phyloP scores from a whole-genome alignment of 768 basidiomycete species.

The Leccinum truebloodii region DNA sequence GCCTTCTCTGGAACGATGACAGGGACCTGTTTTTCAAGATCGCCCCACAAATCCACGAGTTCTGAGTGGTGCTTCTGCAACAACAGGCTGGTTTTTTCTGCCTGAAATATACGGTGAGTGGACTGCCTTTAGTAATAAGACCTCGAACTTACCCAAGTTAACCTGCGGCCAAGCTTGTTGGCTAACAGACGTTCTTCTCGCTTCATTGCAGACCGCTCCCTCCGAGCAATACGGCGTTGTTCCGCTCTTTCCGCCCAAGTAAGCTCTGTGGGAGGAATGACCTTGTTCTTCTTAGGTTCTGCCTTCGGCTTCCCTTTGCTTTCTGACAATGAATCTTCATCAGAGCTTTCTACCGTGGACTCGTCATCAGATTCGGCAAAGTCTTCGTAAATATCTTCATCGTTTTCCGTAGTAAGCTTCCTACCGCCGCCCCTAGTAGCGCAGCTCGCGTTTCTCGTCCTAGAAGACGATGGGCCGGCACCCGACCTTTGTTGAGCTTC shows the following conservation, averaged over 20 bases:
- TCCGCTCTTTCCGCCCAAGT: constrained; percentile 12
- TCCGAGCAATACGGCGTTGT: constrained; percentile 19
- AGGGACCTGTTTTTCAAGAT: constrained; percentile 64
- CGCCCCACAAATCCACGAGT: constrained; percentile 83
- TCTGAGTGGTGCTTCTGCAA: constrained; percentile 76
- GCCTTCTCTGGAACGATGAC: constrained; percentile 67
- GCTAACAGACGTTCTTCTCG: constrained; percentile 52
- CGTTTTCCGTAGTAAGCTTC: constrained; percentile 6
- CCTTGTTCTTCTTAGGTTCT: constrained; percentile 23
- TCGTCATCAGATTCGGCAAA: constrained; percentile 5
- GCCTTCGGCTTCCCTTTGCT: constrained; percentile 35
- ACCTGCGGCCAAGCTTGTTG: constrained; percentile 64
- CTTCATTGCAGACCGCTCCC: constrained; percentile 35
- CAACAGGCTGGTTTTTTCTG: constrained; percentile 67
- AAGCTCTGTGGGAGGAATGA: constrained; percentile 2
- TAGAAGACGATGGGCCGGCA: constrained; percentile 36
- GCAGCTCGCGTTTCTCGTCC: constrained; percentile 41
- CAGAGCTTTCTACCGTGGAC: constrained; percentile 13
- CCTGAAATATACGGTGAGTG: constrained; percentile 43
- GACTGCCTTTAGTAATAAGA: constrained; percentile 8
- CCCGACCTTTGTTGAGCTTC: constrained; percentile 32
- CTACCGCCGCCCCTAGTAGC: constrained; percentile 38
- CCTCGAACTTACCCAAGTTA: constrained; percentile 60
- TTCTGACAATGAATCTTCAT: constrained; percentile 26
- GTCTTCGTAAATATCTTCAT: constrained; percentile 13